These are phyloP conservation scores for Epichloe typhina DNA, from an alignment of 2,329 filamentous ascomycete genomes.

Conservation along the genomic window DNA sequence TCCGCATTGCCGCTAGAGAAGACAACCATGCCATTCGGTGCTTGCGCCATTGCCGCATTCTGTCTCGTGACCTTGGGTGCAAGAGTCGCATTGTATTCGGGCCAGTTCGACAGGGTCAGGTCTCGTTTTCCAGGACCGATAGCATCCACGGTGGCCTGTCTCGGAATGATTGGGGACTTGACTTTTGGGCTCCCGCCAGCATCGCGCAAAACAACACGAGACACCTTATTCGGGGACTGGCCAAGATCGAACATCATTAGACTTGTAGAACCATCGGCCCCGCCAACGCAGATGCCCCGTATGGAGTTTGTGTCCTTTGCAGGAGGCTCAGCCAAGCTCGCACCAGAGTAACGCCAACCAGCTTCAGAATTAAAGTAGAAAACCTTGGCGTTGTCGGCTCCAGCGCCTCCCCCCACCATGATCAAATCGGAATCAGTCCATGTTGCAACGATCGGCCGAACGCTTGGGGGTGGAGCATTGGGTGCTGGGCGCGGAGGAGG, in stretches of 20 bases:
- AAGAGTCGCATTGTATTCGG: slow-evolving; percentile 61
- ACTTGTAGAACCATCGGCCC: slow-evolving; percentile 64
- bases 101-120: slow-evolving; percentile 53
- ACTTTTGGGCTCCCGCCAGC: slow-evolving; percentile 41
- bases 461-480: slow-evolving; percentile 19
- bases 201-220: slow-evolving; percentile 53
- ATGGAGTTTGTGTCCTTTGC: slow-evolving; percentile 41
- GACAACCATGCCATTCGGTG: slow-evolving; percentile 53
- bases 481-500: slow-evolving; percentile 48
- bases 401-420: slow-evolving; percentile 55
- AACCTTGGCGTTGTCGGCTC: slow-evolving; percentile 44
- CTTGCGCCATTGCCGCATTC: slow-evolving; percentile 61
- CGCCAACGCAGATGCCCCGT: slow-evolving; percentile 52
- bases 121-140: slow-evolving; percentile 16
- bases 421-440: slow-evolving; percentile 61
- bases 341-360: slow-evolving; percentile 56
- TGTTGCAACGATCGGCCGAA: slow-evolving; percentile 57
- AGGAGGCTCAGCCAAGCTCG: slow-evolving; percentile 47
- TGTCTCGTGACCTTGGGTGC: slow-evolving; percentile 51
- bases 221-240: slow-evolving; percentile 60
- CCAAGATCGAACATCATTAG: slow-evolving; percentile 68
- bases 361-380: slow-evolving; percentile 52
- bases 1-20: slow-evolving; percentile 62
- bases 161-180: slow-evolving; percentile 30
- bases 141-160: slow-evolving; percentile 16